Base-by-base conservation (phyloP, 495 filamentous ascomycete genomes). In the Penicillium cataractarum region DNA sequence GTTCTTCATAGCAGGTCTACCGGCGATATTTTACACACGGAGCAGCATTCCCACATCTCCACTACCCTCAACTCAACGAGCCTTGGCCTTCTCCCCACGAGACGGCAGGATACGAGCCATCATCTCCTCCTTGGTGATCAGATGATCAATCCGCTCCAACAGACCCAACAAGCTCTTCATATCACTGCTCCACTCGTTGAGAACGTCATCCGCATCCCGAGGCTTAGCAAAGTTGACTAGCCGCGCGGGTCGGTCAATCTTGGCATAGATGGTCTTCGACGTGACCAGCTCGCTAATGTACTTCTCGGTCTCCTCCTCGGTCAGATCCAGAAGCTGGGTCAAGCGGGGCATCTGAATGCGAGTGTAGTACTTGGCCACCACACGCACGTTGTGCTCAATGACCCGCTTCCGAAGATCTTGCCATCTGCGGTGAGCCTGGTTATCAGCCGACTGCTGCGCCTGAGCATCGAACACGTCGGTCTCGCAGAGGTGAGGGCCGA, bases 121-220 rank as follows among this genome's bases (percentile, higher is more conserved):
- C 95, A 99, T 99, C 84, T 98, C 96, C 82, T 98, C 96, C 86
- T 98, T 99, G 56, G 95, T 98, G 69, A 99, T 99, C 74, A 99
- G 80, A 79, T 99, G 95, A 76, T 98, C 95, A 64, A 99, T 94
- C 49, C 95, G 83, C 82, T 99, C 95, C 74, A 99, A 71, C 62
- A 96, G 77, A 12, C 93, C 96, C 59, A 99, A 82, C 63, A 99
- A 80, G 72, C 89, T 95, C 90, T 96, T 97, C 96, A 99, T 97
- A 72, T 97, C 94, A 68, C 89, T 90, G 76, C 93, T 97, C 95
- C 95, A 99, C 75, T 97, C 96, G 76, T 98, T 98, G 75, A 99
- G 79, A 55, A 97, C 89, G 74, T 99, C 95, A 75, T 98, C 95
- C n/a, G 93, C 92, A 78, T 96, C 92, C 65, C 94, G 86, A 49